Evolutionary conservation across 495 filamentous ascomycete genomes (phyloP), one percentile per base, ranked within the genome.

Genomic region (Thermochaetoides thermophila): DNA sequence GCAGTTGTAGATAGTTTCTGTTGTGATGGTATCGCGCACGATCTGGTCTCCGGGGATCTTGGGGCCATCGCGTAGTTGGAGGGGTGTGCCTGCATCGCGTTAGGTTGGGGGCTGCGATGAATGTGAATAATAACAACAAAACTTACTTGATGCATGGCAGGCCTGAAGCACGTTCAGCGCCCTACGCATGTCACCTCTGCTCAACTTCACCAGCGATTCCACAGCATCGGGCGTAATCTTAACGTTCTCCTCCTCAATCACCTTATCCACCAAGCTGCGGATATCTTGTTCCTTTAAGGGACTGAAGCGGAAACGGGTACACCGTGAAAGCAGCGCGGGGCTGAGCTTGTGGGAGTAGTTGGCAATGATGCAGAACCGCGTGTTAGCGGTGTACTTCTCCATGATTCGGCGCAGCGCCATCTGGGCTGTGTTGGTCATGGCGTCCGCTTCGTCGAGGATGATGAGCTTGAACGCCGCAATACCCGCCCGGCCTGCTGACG

Each of bases 291-390:
- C 81, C 48, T 93, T 93, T 20, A 99, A 59, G 17, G 89, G 89
- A 41, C 81, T 87, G 58, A 99, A 99, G 14, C 89, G 68, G 60
- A 99, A 99, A 23, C 89, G 66, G 2, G 89, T 96, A 57, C 89
- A 99, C 41, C 89, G 66, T 19, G 85, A 94, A 12, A 99, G 69
- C 6, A 99, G 64, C 0, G 89, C 89, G 0, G 89, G 86, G 5
- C 82, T 86, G n/a, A 99, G 74, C 55, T 96, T 99, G 61, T 99
- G 89, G 19, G 89, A 92, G 53, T 99, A 99, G 56, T 99, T 99
- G 44, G 91, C 91, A 37, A 99, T 95, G 46, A 99, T 84, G 59
- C 87, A 95, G 58, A 99, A 99, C 32, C 89, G 71, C 0, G 89
- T 94, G 60, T 99, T 96, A 38, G 85, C 83, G 0, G 89, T 99